Evolutionary conservation across 1,139 yeast genomes (phyloP).

Genomic region (Nakaseomyces kungkrabaensis): DNA sequence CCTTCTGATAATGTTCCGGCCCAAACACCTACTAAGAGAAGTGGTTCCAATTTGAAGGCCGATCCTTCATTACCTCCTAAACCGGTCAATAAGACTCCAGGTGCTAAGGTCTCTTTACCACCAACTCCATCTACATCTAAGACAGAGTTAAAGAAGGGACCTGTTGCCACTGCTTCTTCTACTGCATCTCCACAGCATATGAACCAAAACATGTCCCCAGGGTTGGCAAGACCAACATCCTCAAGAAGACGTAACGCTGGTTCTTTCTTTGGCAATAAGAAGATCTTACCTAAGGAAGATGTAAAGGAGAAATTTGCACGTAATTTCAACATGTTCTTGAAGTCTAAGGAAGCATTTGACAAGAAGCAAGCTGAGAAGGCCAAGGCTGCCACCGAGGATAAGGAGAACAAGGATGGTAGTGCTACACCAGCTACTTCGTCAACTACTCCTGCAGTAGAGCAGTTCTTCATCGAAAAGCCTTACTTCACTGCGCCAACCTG

Average conservation of each 20-base stretch:
- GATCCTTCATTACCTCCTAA: conserved; percentile 3
- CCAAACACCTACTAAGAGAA: conserved; percentile 2
- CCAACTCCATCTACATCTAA: conserved; percentile 19
- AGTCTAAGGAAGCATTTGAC: conserved; percentile 30
- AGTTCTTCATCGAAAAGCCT: conserved; percentile 47
- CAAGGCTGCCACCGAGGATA: conserved; percentile 8
- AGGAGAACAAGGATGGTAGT: conserved; percentile 3
- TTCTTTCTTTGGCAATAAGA: conserved; percentile 26
- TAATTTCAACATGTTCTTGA: conserved; percentile 51
- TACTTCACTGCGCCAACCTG: conserved; percentile 76
- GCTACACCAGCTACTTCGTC: neutral
- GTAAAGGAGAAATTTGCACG: conserved; percentile 32
- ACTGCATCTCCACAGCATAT: conserved; percentile 8
- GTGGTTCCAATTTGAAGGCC: conserved; percentile 2
- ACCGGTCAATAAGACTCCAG: conserved; percentile 1
- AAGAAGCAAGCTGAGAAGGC: conserved; percentile 16
- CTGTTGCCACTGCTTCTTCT: conserved; percentile 4
- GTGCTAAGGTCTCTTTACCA: conserved; percentile 8
- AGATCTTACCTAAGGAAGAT: conserved; percentile 37
- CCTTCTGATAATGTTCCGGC: conserved; percentile 4
- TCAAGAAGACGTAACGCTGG: conserved; percentile 22
- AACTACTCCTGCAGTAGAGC: conserved; percentile 15
- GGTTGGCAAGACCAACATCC: conserved; percentile 12
- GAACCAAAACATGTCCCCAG: conserved; percentile 3
- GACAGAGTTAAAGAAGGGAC: conserved; percentile 14